These are phyloP conservation scores for Bassia scoparia DNA, from an alignment of 148 eudicot species.

Conservation along the genomic window DNA sequence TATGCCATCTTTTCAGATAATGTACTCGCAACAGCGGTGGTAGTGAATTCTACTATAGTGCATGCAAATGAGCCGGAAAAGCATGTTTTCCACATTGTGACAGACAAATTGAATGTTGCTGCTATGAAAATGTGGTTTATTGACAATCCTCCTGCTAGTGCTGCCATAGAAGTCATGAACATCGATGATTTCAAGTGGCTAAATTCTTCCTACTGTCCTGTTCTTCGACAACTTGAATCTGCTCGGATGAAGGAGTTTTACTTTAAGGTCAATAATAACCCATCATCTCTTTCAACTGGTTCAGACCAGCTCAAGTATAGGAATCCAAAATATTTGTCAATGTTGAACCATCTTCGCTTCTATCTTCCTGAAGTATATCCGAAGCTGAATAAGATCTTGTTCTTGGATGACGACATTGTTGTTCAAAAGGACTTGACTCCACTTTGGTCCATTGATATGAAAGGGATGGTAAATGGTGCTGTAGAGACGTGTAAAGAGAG, in stretches of 20 bases:
- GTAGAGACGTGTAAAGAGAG: conserved; percentile 99
- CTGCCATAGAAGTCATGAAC: conserved; percentile 70
- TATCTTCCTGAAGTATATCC: conserved; percentile 99
- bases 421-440: conserved; percentile 95
- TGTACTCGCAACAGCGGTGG: conserved; percentile 91
- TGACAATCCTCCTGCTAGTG: conserved; percentile 60
- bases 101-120: conserved; percentile 82
- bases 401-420: conserved; percentile 94
- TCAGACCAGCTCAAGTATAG: conserved; percentile 91
- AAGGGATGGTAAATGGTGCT: conserved; percentile 98
- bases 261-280: conserved; percentile 85
- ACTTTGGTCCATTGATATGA: conserved; percentile 81
- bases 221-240: conserved; percentile 93
- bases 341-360: conserved; percentile 97
- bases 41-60: conserved; percentile 77
- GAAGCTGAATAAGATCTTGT: conserved; percentile 76
- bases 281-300: conserved; percentile 59
- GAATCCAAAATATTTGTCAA: conserved; percentile 92
- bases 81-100: conserved; percentile 95
- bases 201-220: conserved; percentile 91
- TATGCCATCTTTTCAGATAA: conserved; percentile 96
- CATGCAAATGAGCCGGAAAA: conserved; percentile 89
- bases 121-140: conserved; percentile 99
- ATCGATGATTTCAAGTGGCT: conserved; percentile 92
- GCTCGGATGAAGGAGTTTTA: conserved; percentile 87